Evolutionary conservation across 257 asterid genomes (phyloP), one percentile per base, ranked within the genome.

Genomic region (Oldenlandia corymbosa): DNA sequence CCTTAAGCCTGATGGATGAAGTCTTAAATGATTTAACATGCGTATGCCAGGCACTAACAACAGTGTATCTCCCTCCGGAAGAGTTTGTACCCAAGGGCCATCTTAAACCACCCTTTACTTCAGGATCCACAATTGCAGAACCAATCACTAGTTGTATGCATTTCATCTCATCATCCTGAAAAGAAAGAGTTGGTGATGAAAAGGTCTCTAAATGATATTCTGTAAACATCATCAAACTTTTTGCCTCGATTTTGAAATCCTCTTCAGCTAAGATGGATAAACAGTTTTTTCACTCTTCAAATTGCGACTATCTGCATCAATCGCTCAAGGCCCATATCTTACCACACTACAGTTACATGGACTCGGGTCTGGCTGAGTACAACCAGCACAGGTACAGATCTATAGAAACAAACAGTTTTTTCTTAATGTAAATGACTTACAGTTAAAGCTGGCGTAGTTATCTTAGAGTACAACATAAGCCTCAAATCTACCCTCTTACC

Each of bases 11-110:
- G 66, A 77, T 56, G 51, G 78, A 84, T 34, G 76, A 68, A 68
- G 67, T 76, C 60, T 53, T 62, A 36, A 64, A 79, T 45, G 68
- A 43, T 70, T 74, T 75, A 27, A 65, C 73, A 68, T 31, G 66
- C 42, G 71, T 71, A 74, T 81, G 87, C 83, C 82, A 81, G 47
- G 64, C 73, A 46, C 76, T 72, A 18, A 73, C 67, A 63, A 79
- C 80, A 58, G 68, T 51, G 64, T 72, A 77, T 43, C 74, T 68
- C 57, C 72, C 76, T 62, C 79, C 84, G 37, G 80, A 69, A 63
- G 77, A 73, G 55, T 69, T 65, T 50, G 78, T 65, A 6, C 84
- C 84, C 65, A 75, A 68, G 53, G 80, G 76, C 87, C 87, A 84
- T 7, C 80, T 75, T 62, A 79, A 60, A 37, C 83, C 85, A 60